phyloP scores from a whole-genome alignment of 345 rosid genomes.

The Eucalyptus camaldulensis region DNA sequence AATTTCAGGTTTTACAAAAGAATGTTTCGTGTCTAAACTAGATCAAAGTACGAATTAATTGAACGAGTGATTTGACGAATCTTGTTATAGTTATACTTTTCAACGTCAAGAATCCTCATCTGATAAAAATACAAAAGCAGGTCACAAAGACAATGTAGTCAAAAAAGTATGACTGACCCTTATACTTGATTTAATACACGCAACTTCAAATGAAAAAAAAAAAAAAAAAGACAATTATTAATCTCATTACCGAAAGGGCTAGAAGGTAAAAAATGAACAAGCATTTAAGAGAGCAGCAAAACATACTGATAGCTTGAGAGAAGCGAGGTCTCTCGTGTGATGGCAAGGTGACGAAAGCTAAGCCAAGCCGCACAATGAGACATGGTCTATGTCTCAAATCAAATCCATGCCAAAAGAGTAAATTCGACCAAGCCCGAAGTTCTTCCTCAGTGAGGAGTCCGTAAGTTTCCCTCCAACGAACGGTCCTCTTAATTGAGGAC shows the following conservation, averaged over 20 bases:
- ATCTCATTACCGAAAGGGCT: not conserved
- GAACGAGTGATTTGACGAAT: not conserved
- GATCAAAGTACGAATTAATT: not conserved
- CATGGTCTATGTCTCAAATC: slow-evolving; percentile 75
- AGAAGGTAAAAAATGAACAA: not conserved
- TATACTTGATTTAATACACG: not conserved
- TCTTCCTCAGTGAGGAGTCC: slow-evolving; percentile 67
- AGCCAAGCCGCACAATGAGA: slow-evolving; percentile 80
- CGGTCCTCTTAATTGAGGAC: slow-evolving; percentile 76
- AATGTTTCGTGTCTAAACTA: not conserved
- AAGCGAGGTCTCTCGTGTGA: slow-evolving; percentile 70
- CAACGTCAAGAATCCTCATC: not conserved
- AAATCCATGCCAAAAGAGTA: slow-evolving; percentile 94
- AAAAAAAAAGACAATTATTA: not conserved
- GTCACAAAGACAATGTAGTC: not conserved
- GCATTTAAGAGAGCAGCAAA: not conserved
- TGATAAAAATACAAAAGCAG: not conserved
- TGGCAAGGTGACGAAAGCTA: slow-evolving; percentile 57
- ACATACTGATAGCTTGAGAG: slow-evolving; percentile 88
- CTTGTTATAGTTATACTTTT: not conserved
- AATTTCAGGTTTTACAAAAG: not conserved
- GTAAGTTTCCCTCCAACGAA: slow-evolving; percentile 86
- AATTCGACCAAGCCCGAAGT: slow-evolving; percentile 66
- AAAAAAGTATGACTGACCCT: not conserved
- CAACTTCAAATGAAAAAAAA: not conserved